phyloP scores from a whole-genome alignment of 2,329 filamentous ascomycete genomes.

The Beauveria medogensis region DNA sequence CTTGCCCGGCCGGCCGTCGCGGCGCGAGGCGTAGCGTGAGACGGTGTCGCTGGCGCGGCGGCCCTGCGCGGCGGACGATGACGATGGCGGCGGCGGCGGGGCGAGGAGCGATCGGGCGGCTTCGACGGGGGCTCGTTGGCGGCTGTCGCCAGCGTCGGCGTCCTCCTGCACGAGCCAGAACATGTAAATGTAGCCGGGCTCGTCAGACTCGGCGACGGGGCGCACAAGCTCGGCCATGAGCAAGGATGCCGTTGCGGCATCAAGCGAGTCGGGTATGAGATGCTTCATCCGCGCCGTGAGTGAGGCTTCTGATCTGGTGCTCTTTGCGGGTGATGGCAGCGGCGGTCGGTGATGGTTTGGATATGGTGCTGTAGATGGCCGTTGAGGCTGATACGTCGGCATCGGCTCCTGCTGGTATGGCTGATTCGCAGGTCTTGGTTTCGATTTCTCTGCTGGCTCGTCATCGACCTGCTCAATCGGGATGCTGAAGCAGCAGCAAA shows the following conservation, averaged over 20 bases:
- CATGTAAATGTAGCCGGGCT: conserved; percentile 94
- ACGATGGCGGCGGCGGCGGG: conserved; percentile 34
- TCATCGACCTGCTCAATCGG: conserved; percentile 36
- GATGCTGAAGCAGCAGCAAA: conserved; percentile 47
- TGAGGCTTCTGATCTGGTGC: conserved; percentile 24
- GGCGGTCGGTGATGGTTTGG: conserved; percentile 16
- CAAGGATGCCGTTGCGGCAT: conserved; percentile 59
- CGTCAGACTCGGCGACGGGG: conserved; percentile 58
- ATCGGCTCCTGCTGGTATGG: conserved; percentile 17
- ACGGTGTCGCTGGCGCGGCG: conserved; percentile 49
- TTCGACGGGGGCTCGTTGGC: conserved; percentile 45
- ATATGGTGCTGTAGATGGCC: conserved; percentile 16
- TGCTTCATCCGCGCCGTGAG: conserved; percentile 25
- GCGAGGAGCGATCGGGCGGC: conserved; percentile 51
- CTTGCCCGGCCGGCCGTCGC: conserved; percentile 6
- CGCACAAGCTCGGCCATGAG: conserved; percentile 70
- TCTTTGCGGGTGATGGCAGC: conserved; percentile 23
- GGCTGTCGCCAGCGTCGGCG: conserved; percentile 12
- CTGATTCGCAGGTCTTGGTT: conserved; percentile 5
- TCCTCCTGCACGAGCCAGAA: conserved; percentile 80
- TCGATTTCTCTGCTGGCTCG: conserved; percentile 9
- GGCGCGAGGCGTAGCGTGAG: conserved; percentile 36
- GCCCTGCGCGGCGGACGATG: conserved; percentile 30
- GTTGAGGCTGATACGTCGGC: conserved; percentile 14
- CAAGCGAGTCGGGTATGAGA: conserved; percentile 60